Conservation (phyloP, 345 rosid genomes). For the Eucalyptus sp. region DNA sequence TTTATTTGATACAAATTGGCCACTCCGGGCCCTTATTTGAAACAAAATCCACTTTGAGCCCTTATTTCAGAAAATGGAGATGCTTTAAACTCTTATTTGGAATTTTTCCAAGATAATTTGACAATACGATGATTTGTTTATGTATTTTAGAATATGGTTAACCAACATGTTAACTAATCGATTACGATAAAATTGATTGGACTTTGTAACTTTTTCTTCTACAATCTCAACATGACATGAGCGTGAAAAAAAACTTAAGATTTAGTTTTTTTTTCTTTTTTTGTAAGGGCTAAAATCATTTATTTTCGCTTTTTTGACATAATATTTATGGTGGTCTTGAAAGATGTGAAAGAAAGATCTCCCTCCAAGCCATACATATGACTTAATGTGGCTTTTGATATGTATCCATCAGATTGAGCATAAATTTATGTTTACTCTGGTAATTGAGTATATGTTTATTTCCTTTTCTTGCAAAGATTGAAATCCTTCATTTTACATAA, state of each 20-base stretch:
- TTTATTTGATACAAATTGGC: no score
- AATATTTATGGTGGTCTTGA: background rate
- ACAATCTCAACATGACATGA: background rate
- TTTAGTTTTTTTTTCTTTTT: background rate
- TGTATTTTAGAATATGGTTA: background rate
- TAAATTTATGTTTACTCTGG: background rate
- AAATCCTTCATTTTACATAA: background rate
- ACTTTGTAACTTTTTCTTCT: background rate
- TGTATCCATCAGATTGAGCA: background rate
- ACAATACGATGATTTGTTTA: background rate
- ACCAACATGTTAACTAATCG: background rate
- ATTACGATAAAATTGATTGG: background rate
- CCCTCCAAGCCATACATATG: background rate
- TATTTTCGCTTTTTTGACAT: background rate
- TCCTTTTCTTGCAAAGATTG: background rate
- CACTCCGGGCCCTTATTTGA: fast-evolving
- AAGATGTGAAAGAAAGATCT: no score
- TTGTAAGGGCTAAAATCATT: background rate
- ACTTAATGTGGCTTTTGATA: background rate
- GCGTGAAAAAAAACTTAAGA: background rate
- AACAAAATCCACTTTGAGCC: fast-evolving
- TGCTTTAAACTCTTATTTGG: fast-evolving
- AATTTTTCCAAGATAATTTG: background rate
- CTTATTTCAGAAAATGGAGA: no score
- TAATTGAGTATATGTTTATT: background rate